Percentiles rank a stretch among this genome's conserved stretches.
Conservation (phyloP, 2,329 filamentous ascomycete genomes). For the Alternaria angustiovoidea region DNA sequence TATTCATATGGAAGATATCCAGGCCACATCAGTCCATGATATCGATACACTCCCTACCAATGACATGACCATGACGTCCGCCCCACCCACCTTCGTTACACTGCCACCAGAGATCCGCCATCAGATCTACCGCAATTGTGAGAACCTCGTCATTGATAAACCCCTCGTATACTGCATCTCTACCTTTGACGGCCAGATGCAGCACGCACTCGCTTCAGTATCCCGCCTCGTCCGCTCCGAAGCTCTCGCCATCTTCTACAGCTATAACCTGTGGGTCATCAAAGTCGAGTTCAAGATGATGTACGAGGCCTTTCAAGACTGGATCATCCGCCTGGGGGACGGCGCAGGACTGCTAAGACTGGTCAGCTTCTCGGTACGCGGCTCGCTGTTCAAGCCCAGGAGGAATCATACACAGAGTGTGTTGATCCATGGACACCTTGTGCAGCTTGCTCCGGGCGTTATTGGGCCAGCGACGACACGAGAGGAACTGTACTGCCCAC, state of each 20-base stretch:
- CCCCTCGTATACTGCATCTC: slow-evolving; percentile 54
- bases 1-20: slow-evolving; percentile 17
- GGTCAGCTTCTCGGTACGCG: slow-evolving; percentile 44
- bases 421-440: slow-evolving; percentile 30
- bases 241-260: slow-evolving; percentile 51
- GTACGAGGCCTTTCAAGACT: slow-evolving; percentile 51
- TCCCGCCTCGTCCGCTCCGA: slow-evolving; percentile 47
- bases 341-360: slow-evolving; percentile 42
- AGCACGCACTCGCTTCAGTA: slow-evolving; percentile 49
- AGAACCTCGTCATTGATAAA: slow-evolving; percentile 45
- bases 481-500: slow-evolving; percentile 37
- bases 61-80: slow-evolving; percentile 7
- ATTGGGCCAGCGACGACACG: slow-evolving; percentile 20
- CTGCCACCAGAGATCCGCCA: slow-evolving; percentile 49
- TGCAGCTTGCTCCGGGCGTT: slow-evolving; percentile 26
- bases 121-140: slow-evolving; percentile 49
- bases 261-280: slow-evolving; percentile 51
- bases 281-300: slow-evolving; percentile 52
- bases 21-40: background rate
- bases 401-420: slow-evolving; percentile 34
- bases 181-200: slow-evolving; percentile 47
- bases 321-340: slow-evolving; percentile 48
- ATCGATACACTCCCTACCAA: slow-evolving; percentile 5
- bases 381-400: slow-evolving; percentile 44
- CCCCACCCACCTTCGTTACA: slow-evolving; percentile 42